These are phyloP conservation scores for Choiromyces venosus DNA, from an alignment of 495 filamentous ascomycete genomes.

Conservation along the genomic window DNA sequence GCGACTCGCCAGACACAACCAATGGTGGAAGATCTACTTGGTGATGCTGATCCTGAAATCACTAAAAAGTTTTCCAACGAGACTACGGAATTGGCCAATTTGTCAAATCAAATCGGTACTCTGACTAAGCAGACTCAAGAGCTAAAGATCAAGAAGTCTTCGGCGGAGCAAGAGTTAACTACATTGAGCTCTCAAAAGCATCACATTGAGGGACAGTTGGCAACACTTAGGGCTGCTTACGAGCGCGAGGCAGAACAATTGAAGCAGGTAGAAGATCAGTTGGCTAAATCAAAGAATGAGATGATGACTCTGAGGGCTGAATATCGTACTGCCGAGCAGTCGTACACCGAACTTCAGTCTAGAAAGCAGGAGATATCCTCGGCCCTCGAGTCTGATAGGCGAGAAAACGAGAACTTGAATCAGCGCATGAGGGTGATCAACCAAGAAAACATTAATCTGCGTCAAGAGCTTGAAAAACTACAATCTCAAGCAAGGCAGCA, in stretches of 20 bases:
- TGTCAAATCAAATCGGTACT: slow-evolving; percentile 89
- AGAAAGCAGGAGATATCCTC: slow-evolving; percentile 71
- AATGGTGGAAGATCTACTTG: slow-evolving; percentile 78
- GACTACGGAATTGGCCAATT: slow-evolving; percentile 87
- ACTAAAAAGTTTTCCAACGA: slow-evolving; percentile 81
- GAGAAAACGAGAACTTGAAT: slow-evolving; percentile 78
- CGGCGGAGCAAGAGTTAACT: slow-evolving; percentile 71
- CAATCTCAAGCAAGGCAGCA: slow-evolving; percentile 85
- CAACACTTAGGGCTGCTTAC: slow-evolving; percentile 77
- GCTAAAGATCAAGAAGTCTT: slow-evolving; percentile 70
- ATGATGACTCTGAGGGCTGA: slow-evolving; percentile 78
- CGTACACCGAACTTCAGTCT: slow-evolving; percentile 73
- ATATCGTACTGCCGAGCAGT: slow-evolving; percentile 71
- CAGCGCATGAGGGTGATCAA: slow-evolving; percentile 80
- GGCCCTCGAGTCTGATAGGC: slow-evolving; percentile 76
- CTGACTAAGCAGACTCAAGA: slow-evolving; percentile 90
- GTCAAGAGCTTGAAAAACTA: slow-evolving; percentile 83
- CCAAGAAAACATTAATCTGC: slow-evolving; percentile 70
- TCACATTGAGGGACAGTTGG: slow-evolving; percentile 79
- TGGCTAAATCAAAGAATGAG: slow-evolving; percentile 67
- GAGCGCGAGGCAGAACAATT: slow-evolving; percentile 87
- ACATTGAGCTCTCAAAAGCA: slow-evolving; percentile 78
- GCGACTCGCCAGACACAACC: slow-evolving; percentile 48
- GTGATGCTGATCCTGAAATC: slow-evolving; percentile 84
- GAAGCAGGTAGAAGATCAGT: slow-evolving; percentile 74